These are phyloP conservation scores for Candida krabiensis DNA, from an alignment of 805 yeast species.

Conservation along the genomic window DNA sequence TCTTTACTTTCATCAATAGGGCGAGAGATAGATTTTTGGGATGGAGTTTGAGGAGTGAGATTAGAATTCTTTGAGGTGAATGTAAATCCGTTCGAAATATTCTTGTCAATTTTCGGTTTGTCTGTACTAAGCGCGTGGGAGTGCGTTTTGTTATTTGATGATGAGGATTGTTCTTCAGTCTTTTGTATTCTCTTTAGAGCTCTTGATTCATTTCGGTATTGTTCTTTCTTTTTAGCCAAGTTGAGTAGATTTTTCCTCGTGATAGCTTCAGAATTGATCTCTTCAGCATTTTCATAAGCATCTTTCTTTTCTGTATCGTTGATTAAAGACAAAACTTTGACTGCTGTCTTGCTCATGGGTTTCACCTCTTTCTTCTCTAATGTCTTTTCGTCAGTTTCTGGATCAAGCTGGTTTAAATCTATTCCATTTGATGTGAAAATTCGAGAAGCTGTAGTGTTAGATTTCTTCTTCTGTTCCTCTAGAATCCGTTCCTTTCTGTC, in stretches of 20 bases:
- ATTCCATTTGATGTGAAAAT: constrained; percentile 13
- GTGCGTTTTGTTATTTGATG: not conserved
- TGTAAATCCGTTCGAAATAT: not conserved
- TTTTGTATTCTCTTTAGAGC: not conserved
- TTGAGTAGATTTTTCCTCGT: not conserved
- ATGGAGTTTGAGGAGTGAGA: not conserved
- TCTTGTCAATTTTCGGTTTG: not conserved
- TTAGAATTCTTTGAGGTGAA: not conserved
- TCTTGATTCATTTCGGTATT: not conserved
- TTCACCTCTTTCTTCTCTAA: not conserved
- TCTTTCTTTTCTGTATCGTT: constrained; percentile 11
- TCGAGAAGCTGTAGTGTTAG: not conserved
- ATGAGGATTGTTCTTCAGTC: not conserved
- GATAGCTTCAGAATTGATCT: not conserved
- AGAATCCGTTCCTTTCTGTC: constrained; percentile 10
- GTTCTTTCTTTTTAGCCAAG: not conserved
- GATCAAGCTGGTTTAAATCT: constrained; percentile 18
- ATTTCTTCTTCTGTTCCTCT: constrained; percentile 1
- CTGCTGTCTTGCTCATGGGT: constrained; percentile 27
- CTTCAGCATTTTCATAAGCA: not conserved
- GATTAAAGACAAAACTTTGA: constrained; percentile 22
- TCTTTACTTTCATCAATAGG: constrained; percentile 5
- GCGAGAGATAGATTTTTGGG: not conserved
- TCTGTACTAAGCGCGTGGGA: not conserved
- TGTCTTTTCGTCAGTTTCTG: constrained; percentile 7